Percentiles rank a stretch among this genome's conserved stretches.
These are phyloP conservation scores for Trametes pubescens DNA, from an alignment of 1,284 basidiomycete species.

Conservation along the genomic window DNA sequence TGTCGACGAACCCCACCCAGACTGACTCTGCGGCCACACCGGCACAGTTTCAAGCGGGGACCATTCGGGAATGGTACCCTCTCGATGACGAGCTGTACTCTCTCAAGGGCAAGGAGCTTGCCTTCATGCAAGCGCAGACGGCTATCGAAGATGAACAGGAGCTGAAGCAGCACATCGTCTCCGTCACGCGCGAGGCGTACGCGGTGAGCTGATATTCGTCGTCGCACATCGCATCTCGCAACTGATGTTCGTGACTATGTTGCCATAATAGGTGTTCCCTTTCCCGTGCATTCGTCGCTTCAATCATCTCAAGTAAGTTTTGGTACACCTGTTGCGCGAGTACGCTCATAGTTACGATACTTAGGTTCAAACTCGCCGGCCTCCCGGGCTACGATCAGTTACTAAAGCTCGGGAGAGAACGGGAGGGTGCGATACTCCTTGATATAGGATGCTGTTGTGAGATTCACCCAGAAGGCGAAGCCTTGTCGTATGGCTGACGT, in stretches of 20 bases:
- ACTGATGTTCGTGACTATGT: slow-evolving; percentile 36
- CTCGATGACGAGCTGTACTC: slow-evolving; percentile 25
- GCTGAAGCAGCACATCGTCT: slow-evolving; percentile 28
- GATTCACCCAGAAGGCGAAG: slow-evolving; percentile 27
- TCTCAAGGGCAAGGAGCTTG: slow-evolving; percentile 25
- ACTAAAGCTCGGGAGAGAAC: slow-evolving; percentile 49
- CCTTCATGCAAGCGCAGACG: slow-evolving; percentile 31
- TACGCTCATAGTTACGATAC: neutral
- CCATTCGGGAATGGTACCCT: neutral
- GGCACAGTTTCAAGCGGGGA: neutral
- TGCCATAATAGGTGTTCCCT: slow-evolving; percentile 42
- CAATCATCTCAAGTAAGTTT: slow-evolving; percentile 33
- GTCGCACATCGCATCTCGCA: neutral
- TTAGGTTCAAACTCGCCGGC: slow-evolving; percentile 44
- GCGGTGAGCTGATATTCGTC: slow-evolving; percentile 9
- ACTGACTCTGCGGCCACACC: neutral
- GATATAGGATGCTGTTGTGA: slow-evolving; percentile 59
- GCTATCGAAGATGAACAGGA: slow-evolving; percentile 29
- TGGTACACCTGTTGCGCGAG: neutral
- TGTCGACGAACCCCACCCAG: neutral
- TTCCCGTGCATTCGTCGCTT: slow-evolving; percentile 54
- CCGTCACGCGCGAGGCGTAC: slow-evolving; percentile 28
- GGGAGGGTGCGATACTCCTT: slow-evolving; percentile 55
- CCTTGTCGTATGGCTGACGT: neutral
- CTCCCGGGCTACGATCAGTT: slow-evolving; percentile 53